Evolutionary conservation across 2,329 filamentous ascomycete species (phyloP).

Genomic region (Dactylellina sp.): DNA sequence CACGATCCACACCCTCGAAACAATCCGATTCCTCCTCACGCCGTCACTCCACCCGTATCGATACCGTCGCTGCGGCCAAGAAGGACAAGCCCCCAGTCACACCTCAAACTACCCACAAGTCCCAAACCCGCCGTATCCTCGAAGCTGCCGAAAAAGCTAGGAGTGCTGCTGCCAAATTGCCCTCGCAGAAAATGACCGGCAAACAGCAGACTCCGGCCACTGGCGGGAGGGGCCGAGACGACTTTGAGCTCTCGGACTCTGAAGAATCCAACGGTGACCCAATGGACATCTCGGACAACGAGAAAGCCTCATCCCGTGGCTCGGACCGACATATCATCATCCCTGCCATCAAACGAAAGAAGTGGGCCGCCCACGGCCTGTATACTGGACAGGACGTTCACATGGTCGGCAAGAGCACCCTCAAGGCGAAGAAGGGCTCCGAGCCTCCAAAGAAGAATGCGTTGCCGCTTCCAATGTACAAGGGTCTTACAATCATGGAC

Average conservation of each 20-base stretch:
- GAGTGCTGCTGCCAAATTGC: slow-evolving; percentile 50
- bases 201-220: slow-evolving; percentile 48
- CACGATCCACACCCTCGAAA: slow-evolving; percentile 47
- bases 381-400: slow-evolving; percentile 81
- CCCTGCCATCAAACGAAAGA: slow-evolving; percentile 68
- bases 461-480: slow-evolving; percentile 82
- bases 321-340: slow-evolving; percentile 52
- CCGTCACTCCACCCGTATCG: slow-evolving; percentile 53
- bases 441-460: slow-evolving; percentile 62
- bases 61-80: slow-evolving; percentile 51
- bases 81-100: slow-evolving; percentile 48
- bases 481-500: slow-evolving; percentile 77
- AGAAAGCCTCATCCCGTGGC: slow-evolving; percentile 40
- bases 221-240: slow-evolving; percentile 26
- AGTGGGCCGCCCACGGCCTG: slow-evolving; percentile 83
- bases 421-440: slow-evolving; percentile 68
- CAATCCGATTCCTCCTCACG: slow-evolving; percentile 47
- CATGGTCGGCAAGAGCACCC: slow-evolving; percentile 59
- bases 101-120: slow-evolving; percentile 46
- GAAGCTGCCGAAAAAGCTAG: slow-evolving; percentile 53
- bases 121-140: slow-evolving; percentile 44
- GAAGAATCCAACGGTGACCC: slow-evolving; percentile 54
- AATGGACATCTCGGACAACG: slow-evolving; percentile 51
- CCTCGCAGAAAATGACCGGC: slow-evolving; percentile 41
- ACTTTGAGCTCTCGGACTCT: slow-evolving; percentile 50